Conservation (phyloP, 495 filamentous ascomycete species). For the Daldinia grandis region DNA sequence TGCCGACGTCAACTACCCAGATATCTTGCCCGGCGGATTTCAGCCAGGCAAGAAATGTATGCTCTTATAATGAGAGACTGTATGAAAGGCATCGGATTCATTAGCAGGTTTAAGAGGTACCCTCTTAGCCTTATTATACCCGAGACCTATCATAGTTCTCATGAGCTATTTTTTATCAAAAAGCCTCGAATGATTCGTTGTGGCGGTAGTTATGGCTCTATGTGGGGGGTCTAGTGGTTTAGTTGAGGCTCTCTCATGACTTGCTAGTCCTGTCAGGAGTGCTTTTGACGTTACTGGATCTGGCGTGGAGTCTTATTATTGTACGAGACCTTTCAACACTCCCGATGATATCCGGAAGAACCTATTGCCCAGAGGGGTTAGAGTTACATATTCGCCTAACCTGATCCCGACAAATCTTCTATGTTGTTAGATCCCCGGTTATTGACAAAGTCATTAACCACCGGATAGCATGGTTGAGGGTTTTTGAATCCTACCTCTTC, state of each 20-base stretch:
- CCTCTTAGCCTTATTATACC: background rate
- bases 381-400: background rate
- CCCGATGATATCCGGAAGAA: background rate
- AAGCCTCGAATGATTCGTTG: background rate
- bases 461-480: background rate
- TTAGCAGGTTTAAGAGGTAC: background rate
- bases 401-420: background rate
- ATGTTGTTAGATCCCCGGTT: background rate
- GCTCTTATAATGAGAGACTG: slow-evolving; percentile 14
- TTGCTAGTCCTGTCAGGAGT: background rate
- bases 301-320: background rate
- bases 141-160: background rate
- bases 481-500: background rate
- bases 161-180: background rate
- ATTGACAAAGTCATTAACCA: background rate
- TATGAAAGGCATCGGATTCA: background rate
- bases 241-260: background rate
- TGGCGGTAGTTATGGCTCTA: background rate
- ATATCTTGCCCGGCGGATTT: slow-evolving; percentile 41
- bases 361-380: too few relatives aligned
- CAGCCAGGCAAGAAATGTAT: slow-evolving; percentile 43
- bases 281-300: background rate
- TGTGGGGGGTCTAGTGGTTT: background rate
- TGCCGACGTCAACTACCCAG: slow-evolving; percentile 38
- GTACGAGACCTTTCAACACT: background rate